These are phyloP conservation scores for Rhizodiscina lignyota DNA, from an alignment of 495 filamentous ascomycete species.

Conservation along the genomic window DNA sequence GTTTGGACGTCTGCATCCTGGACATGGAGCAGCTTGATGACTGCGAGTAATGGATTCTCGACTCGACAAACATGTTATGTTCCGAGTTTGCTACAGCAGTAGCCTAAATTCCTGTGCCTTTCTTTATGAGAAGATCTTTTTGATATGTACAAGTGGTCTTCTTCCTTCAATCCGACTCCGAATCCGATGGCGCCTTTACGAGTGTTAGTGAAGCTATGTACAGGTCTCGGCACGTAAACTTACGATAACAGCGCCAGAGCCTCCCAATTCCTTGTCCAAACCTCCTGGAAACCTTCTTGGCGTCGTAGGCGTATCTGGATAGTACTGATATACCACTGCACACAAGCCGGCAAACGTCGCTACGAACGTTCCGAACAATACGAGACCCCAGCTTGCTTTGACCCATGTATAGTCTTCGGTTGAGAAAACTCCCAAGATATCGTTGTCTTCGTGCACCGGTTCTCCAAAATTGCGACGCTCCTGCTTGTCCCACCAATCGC, in stretches of 20 bases:
- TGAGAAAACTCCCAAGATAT: slow-evolving; percentile 82
- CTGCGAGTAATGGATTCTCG: too few relatives aligned
- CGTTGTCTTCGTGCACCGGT: slow-evolving; percentile 91
- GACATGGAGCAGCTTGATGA: too few relatives aligned
- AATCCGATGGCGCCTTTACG: too few relatives aligned
- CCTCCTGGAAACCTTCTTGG: slow-evolving; percentile 72
- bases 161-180: too few relatives aligned
- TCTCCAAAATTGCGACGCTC: slow-evolving; percentile 93
- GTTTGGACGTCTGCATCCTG: too few relatives aligned
- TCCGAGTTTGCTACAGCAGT: too few relatives aligned
- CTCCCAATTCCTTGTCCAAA: slow-evolving; percentile 73
- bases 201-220: too few relatives aligned
- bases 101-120: too few relatives aligned
- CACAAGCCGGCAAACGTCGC: slow-evolving; percentile 50
- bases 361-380: slow-evolving; percentile 63
- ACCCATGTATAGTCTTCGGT: slow-evolving; percentile 81
- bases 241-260: slow-evolving; percentile 27
- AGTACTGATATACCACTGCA: slow-evolving; percentile 51
- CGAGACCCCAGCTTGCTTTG: slow-evolving; percentile 34
- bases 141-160: too few relatives aligned
- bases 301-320: slow-evolving; percentile 71
- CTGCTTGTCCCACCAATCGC: slow-evolving; percentile 94
- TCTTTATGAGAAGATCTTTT: too few relatives aligned
- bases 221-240: slow-evolving; percentile 3
- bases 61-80: too few relatives aligned